These are phyloP conservation scores for Albugo laibachii DNA, from an alignment of 352 stramenopile species.

Conservation along the genomic window DNA sequence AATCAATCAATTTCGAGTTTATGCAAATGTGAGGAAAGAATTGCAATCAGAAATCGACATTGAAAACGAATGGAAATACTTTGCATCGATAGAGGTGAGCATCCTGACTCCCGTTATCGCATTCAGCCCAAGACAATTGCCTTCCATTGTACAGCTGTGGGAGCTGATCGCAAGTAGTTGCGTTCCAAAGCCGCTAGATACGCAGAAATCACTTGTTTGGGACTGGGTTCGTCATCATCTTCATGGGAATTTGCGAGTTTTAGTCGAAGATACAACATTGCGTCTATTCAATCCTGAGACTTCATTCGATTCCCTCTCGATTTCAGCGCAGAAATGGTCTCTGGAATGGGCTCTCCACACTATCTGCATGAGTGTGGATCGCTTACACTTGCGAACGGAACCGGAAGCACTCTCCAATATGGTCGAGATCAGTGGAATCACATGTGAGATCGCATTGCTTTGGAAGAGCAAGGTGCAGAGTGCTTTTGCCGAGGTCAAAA, in stretches of 20 bases:
- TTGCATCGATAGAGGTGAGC: too few relatives aligned
- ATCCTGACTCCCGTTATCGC: too few relatives aligned
- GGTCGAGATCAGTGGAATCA: conserved; percentile 29
- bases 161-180: too few relatives aligned
- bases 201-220: conserved; percentile 6
- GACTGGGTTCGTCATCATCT: conserved; percentile 37
- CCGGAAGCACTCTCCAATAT: conserved; percentile 37
- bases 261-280: conserved; percentile 18
- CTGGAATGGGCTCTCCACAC: conserved; percentile 15
- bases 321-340: conserved; percentile 16
- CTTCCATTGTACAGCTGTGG: too few relatives aligned
- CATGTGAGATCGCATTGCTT: conserved; percentile 22
- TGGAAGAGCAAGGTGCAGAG: conserved; percentile 13
- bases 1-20: too few relatives aligned
- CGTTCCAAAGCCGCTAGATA: too few relatives aligned
- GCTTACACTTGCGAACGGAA: conserved; percentile 39
- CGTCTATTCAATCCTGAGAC: conserved; percentile 21
- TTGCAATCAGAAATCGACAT: too few relatives aligned
- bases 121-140: too few relatives aligned
- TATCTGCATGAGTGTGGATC: conserved; percentile 20
- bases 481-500: too few relatives aligned
- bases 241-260: conserved; percentile 24
- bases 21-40: too few relatives aligned
- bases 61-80: too few relatives aligned
- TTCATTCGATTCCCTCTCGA: conserved; percentile 34